Conservation (phyloP, 139 green algal genomes). For the Diplosphaera chodatii region DNA sequence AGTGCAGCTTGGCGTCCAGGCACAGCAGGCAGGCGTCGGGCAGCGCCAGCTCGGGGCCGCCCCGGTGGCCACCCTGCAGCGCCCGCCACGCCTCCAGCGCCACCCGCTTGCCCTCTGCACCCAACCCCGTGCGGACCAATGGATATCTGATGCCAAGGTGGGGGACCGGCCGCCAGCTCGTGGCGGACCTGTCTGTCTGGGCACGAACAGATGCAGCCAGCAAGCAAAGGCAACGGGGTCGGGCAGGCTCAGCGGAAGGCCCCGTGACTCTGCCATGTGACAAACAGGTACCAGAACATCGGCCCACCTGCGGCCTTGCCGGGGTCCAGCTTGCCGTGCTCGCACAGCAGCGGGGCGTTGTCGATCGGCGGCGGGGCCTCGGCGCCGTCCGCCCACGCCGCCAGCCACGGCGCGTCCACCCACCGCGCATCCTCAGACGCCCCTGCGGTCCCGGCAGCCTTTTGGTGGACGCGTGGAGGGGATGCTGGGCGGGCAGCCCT, state of each 20-base stretch:
- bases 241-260: too few species aligned
- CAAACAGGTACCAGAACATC: too few species aligned
- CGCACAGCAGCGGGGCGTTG: conserved; percentile 46
- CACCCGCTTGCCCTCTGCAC: conserved; percentile 17
- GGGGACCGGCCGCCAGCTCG: too few species aligned
- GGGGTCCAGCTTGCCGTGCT: conserved; percentile 44
- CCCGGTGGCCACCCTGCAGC: conserved; percentile 15
- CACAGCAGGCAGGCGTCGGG: conserved; percentile 32
- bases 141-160: too few species aligned
- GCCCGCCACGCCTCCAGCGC: conserved; percentile 17
- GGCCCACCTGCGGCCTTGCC: conserved; percentile 17
- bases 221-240: too few species aligned
- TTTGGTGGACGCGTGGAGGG: too few species aligned
- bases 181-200: too few species aligned
- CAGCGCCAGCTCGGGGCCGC: conserved; percentile 22
- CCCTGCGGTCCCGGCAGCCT: too few species aligned
- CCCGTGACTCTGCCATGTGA: too few species aligned
- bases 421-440: conserved; percentile 20
- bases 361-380: conserved; percentile 28
- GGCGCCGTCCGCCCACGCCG: conserved; percentile 29
- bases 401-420: conserved; percentile 32
- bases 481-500: too few species aligned
- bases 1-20: conserved; percentile 25
- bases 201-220: too few species aligned
- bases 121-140: too few species aligned